Conservation (phyloP, 2,329 filamentous ascomycete genomes). For the Calonectria pauciramosa region DNA sequence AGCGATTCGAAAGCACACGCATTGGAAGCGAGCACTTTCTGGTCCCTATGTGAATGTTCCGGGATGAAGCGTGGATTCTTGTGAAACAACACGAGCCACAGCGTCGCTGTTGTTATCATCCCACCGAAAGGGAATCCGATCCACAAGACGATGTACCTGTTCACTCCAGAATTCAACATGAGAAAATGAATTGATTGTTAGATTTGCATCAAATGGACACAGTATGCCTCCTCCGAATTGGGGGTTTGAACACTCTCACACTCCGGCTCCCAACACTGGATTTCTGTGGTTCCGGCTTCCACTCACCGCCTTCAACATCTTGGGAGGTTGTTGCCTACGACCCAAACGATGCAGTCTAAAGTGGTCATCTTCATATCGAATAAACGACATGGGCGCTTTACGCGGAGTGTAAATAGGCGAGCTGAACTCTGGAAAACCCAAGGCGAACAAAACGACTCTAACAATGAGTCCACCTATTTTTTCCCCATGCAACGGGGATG, state of each 20-base stretch:
- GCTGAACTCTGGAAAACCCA: not conserved
- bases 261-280: not conserved
- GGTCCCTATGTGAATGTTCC: not conserved
- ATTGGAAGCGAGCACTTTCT: not conserved
- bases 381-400: not conserved
- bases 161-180: not conserved
- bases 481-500: not conserved
- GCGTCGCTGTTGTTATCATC: not conserved
- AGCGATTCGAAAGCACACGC: conserved; percentile 32
- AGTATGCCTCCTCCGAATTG: not conserved
- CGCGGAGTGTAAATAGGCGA: not conserved
- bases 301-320: not conserved
- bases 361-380: not conserved
- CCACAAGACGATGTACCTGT: too few relatives aligned
- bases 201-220: not conserved
- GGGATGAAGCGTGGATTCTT: not conserved
- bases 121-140: not conserved
- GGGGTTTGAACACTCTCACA: not conserved
- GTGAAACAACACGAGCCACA: too few relatives aligned
- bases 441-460: not conserved
- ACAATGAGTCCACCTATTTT: not conserved
- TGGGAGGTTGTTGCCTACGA: not conserved
- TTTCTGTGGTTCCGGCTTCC: not conserved
- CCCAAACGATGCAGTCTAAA: not conserved
- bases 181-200: not conserved